Conservation (phyloP, 2,329 filamentous ascomycete genomes). For the Cladobotryum mycophilum region DNA sequence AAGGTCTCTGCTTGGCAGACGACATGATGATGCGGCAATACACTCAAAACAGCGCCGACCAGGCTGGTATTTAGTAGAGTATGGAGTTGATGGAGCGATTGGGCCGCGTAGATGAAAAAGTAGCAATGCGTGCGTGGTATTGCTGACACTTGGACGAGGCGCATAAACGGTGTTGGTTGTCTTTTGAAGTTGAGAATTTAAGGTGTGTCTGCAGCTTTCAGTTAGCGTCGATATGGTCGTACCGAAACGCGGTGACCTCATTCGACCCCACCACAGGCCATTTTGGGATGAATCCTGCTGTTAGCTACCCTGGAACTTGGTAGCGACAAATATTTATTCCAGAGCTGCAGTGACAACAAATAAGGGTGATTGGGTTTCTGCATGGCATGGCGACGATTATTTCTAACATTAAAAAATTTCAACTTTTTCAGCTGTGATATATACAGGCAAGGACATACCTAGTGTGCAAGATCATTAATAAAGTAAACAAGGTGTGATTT, state of each 20-base stretch:
- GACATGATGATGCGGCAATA: slow-evolving; percentile 27
- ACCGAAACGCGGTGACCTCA: slow-evolving; percentile 20
- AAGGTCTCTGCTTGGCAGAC: slow-evolving; percentile 50
- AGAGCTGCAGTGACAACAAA: too few species aligned
- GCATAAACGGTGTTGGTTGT: neutral
- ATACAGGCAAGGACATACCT: too few species aligned
- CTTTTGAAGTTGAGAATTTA: slow-evolving; percentile 10
- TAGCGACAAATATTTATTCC: too few species aligned
- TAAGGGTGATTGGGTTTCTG: too few species aligned
- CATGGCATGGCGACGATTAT: too few species aligned
- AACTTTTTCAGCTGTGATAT: too few species aligned
- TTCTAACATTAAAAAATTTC: too few species aligned
- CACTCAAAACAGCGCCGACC: neutral
- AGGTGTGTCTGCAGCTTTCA: slow-evolving; percentile 12
- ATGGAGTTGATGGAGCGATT: neutral
- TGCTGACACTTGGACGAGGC: neutral
- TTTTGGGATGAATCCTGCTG: neutral
- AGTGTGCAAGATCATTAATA: too few species aligned
- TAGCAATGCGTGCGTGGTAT: neutral
- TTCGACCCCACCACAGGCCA: slow-evolving; percentile 18
- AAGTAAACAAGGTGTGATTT: too few species aligned
- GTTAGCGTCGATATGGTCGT: slow-evolving; percentile 7
- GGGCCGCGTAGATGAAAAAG: neutral
- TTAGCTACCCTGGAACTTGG: too few species aligned
- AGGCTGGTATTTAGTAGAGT: neutral